These are phyloP conservation scores for Chalaropsis thielavioides DNA, from an alignment of 2,329 filamentous ascomycete genomes.

Conservation along the genomic window DNA sequence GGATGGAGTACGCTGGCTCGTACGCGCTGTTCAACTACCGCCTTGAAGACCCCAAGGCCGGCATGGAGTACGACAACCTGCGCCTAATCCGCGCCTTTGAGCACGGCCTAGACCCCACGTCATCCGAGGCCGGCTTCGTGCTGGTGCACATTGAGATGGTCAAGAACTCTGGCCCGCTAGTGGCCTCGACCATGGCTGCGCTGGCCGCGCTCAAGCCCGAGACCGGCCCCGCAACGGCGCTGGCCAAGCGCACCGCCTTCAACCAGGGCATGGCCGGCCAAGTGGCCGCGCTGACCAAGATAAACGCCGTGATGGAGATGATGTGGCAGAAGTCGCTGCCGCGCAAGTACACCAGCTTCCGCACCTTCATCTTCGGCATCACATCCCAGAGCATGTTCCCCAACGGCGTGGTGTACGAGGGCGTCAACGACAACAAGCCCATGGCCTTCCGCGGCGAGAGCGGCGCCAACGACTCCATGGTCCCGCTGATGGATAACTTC, in stretches of 20 bases:
- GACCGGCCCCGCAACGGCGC: slow-evolving; percentile 18
- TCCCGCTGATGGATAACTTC: slow-evolving; percentile 78
- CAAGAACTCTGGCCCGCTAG: slow-evolving; percentile 62
- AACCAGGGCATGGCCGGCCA: slow-evolving; percentile 50
- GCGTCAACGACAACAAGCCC: slow-evolving; percentile 54
- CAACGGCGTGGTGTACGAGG: slow-evolving; percentile 77
- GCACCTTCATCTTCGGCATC: slow-evolving; percentile 95
- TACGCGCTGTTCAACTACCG: slow-evolving; percentile 57
- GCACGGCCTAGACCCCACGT: slow-evolving; percentile 68
- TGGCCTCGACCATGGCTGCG: slow-evolving; percentile 55
- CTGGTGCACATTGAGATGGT: slow-evolving; percentile 95
- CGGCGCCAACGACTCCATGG: slow-evolving; percentile 88
- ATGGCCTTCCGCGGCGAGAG: slow-evolving; percentile 81
- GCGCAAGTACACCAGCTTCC: slow-evolving; percentile 71
- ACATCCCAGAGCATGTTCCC: slow-evolving; percentile 91
- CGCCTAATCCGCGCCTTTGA: slow-evolving; percentile 85
- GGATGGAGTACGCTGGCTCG: slow-evolving; percentile 70
- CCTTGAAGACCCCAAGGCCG: slow-evolving; percentile 39
- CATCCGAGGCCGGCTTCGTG: slow-evolving; percentile 91
- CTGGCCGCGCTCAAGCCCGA: slow-evolving; percentile 37
- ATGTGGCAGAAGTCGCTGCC: slow-evolving; percentile 91
- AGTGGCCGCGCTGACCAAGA: slow-evolving; percentile 41
- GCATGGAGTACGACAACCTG: slow-evolving; percentile 52
- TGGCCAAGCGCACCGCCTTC: slow-evolving; percentile 39
- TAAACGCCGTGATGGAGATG: slow-evolving; percentile 62